Conservation (phyloP, 768 basidiomycete species). For the Neoboletus magnificus region DNA sequence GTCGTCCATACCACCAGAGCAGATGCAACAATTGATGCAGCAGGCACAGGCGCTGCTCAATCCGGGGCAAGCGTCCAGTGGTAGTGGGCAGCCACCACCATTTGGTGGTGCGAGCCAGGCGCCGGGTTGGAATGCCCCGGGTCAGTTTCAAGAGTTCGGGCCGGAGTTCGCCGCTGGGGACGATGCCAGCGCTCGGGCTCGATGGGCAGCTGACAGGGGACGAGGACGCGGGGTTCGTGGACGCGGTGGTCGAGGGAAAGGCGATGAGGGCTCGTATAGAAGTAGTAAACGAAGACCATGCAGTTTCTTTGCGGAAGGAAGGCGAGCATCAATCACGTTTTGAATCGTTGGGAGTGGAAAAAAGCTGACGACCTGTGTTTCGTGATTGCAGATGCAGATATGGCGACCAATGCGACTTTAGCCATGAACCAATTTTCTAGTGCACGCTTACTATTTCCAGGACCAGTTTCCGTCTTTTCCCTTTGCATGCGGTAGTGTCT, state of each 20-base stretch:
- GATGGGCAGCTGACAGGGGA: constrained; percentile 47
- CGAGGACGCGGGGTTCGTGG: constrained; percentile 56
- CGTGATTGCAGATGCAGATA: constrained; percentile 76
- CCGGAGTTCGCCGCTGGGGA: constrained; percentile 46
- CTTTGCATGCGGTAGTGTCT: constrained; percentile 17
- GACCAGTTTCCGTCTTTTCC: not conserved
- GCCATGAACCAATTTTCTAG: constrained; percentile 54
- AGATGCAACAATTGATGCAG: constrained; percentile 60
- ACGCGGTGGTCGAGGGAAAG: constrained; percentile 52
- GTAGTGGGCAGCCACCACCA: constrained; percentile 29
- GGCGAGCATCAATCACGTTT: constrained; percentile 67
- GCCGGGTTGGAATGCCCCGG: constrained; percentile 38
- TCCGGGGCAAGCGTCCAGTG: constrained; percentile 28
- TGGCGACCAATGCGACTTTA: constrained; percentile 84
- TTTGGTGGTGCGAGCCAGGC: constrained; percentile 36
- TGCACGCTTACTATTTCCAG: not conserved
- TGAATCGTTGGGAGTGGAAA: constrained; percentile 20
- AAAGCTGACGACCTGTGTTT: constrained; percentile 38
- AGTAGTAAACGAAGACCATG: constrained; percentile 84
- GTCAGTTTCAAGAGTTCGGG: constrained; percentile 46
- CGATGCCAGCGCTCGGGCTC: constrained; percentile 41
- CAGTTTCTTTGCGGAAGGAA: constrained; percentile 89
- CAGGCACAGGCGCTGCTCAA: constrained; percentile 35
- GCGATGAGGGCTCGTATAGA: constrained; percentile 64
- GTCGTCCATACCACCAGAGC: constrained; percentile 50